Evolutionary conservation across 108 stramenopile genomes (phyloP), one percentile per base, ranked within the genome.

Genomic region (Hondaea fermentalgiana): DNA sequence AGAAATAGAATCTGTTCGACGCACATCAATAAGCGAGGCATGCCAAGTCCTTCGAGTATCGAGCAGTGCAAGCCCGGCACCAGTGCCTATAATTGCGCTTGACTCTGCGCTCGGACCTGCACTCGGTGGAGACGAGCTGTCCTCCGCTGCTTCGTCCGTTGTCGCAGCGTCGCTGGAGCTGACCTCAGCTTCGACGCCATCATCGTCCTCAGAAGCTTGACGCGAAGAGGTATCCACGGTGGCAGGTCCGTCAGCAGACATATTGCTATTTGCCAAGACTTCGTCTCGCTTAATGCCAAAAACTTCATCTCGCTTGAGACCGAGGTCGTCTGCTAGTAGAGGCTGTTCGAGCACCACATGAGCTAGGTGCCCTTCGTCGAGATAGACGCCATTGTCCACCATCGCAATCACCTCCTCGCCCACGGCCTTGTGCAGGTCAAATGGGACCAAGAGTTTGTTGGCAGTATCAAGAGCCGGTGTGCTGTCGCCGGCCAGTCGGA

Each of bases 361-460:
- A 0, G 49, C 76, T 6, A 53, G 25, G 4, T 83, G 76, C 8
- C 76, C 76, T 45, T 83, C 76, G 23, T 53, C 51, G 23, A 83
- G 51, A 23, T 83, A 83, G 10, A 53, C 76, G 3, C 76, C 76
- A 45, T 53, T 12, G 49, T 83, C 76, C 10, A 83, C 76, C 76
- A 83, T 83, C 19, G 76, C 76, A 23, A 83, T 47, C 17, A 83
- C 76, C 76, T 83, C 76, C 76, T 83, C 76, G 6, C 76, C 76
- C 19, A 83, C 76, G 12, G 76, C 76, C 28, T 83, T 53, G 4
- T 83, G 51, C 45, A 83, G 49, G 23, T 83, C 76, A 83, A 53
- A 83, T 55, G 76, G 76, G 43, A 53, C 76, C 28, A 83, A 45
- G 23, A 83, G 76, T 45, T 83, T 83, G 25, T 53, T 47, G 12